phyloP scores from a whole-genome alignment of 306 rosid species.

The Ochetophila trinervis region DNA sequence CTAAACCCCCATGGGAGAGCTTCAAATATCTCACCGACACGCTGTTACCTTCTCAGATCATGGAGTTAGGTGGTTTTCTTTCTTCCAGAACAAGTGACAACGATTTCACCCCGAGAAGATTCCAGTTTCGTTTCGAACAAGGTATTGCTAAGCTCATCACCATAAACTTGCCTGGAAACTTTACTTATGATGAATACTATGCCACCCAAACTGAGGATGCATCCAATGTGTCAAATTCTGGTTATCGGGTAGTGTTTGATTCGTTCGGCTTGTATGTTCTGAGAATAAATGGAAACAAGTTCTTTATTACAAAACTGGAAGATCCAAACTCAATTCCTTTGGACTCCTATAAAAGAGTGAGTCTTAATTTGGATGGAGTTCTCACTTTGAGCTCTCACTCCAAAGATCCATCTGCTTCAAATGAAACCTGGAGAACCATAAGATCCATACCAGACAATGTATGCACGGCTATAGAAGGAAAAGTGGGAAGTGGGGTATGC shows the following conservation, averaged over 20 bases:
- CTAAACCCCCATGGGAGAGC: conserved; percentile 20
- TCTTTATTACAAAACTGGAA: neutral
- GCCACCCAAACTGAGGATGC: neutral
- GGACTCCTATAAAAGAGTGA: conserved; percentile 34
- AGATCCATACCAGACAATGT: too few species aligned
- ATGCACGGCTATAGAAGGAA: too few species aligned
- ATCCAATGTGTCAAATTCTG: neutral
- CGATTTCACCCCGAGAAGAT: conserved; percentile 26
- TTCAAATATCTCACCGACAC: conserved; percentile 29
- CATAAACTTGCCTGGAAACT: neutral
- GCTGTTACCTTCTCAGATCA: conserved; percentile 29
- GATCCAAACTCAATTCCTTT: neutral
- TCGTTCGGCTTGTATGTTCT: neutral
- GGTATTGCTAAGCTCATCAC: conserved; percentile 23
- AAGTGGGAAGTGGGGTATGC: too few species aligned
- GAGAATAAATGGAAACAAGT: conserved; percentile 7
- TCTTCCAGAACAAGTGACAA: conserved; percentile 32
- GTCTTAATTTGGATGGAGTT: conserved; percentile 49
- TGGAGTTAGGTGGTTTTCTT: conserved; percentile 8
- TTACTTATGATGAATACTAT: conserved; percentile 1
- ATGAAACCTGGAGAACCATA: too few species aligned
- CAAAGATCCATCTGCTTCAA: neutral
- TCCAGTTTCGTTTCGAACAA: neutral
- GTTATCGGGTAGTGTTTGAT: neutral
- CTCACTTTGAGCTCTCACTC: conserved; percentile 25